Evolutionary conservation across 495 filamentous ascomycete genomes (phyloP).

Genomic region (Penicillium paxilli): DNA sequence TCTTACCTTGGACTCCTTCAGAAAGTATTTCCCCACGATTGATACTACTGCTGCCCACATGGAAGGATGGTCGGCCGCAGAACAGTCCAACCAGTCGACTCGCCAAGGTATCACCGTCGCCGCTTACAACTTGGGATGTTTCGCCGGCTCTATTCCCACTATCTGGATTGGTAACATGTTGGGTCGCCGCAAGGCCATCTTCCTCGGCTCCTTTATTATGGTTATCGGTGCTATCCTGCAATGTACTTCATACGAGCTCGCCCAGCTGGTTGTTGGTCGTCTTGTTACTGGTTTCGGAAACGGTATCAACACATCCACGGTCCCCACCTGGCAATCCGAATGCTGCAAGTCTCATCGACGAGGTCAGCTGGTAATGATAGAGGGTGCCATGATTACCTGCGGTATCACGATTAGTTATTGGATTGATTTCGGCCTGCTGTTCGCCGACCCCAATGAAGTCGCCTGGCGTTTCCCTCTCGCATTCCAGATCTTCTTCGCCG

Average conservation of each 20-base stretch:
- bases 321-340: conserved; percentile 77
- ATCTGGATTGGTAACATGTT: conserved; percentile 60
- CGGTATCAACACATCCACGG: conserved; percentile 64
- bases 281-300: conserved; percentile 62
- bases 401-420: conserved; percentile 76
- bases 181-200: conserved; percentile 56
- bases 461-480: conserved; percentile 77
- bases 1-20: conserved; percentile 54
- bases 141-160: conserved; percentile 59
- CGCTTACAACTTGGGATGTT: conserved; percentile 66
- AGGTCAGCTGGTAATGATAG: conserved; percentile 79
- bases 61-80: conserved; percentile 17
- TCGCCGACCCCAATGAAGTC: conserved; percentile 60
- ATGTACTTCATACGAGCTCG: conserved; percentile 57
- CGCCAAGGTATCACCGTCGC: conserved; percentile 65
- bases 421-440: conserved; percentile 72
- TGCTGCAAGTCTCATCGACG: conserved; percentile 71
- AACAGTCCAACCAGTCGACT: conserved; percentile 47
- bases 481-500: conserved; percentile 68
- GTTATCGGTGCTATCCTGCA: conserved; percentile 61
- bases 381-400: conserved; percentile 69
- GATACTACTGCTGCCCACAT: conserved; percentile 40
- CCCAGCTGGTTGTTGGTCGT: conserved; percentile 66
- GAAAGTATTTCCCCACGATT: conserved; percentile 56
- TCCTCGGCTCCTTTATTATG: conserved; percentile 60